phyloP scores from a whole-genome alignment of 1,284 basidiomycete species.

The Sporisorium exsertum region DNA sequence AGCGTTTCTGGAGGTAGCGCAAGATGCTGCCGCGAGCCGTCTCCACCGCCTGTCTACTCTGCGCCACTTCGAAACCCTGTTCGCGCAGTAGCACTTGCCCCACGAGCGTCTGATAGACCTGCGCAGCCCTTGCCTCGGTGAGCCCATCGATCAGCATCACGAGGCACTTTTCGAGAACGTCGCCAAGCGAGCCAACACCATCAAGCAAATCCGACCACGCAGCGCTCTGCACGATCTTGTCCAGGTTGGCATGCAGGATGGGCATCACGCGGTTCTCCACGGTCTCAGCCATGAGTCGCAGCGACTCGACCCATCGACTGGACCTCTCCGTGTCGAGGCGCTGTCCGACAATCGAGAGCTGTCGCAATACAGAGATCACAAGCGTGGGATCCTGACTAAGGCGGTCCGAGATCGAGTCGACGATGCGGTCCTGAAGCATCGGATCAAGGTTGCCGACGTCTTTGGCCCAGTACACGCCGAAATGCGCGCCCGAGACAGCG shows the following conservation, averaged over 20 bases:
- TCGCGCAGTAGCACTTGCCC: slow-evolving; percentile 61
- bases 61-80: slow-evolving; percentile 39
- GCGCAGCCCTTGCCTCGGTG: slow-evolving; percentile 50
- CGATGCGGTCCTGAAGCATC: slow-evolving; percentile 46
- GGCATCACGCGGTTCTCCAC: slow-evolving; percentile 50
- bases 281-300: slow-evolving; percentile 59
- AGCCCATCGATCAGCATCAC: slow-evolving; percentile 61
- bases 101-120: slow-evolving; percentile 56
- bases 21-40: slow-evolving; percentile 53
- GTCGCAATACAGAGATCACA: slow-evolving; percentile 42
- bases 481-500: slow-evolving; percentile 53
- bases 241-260: slow-evolving; percentile 45
- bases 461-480: slow-evolving; percentile 62
- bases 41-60: slow-evolving; percentile 45
- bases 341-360: slow-evolving; percentile 52
- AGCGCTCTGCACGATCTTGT: slow-evolving; percentile 44
- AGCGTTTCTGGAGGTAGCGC: slow-evolving; percentile 70
- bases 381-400: slow-evolving; percentile 31
- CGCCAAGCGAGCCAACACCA: slow-evolving; percentile 54
- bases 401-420: slow-evolving; percentile 35
- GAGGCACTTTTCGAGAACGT: slow-evolving; percentile 58
- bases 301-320: slow-evolving; percentile 57
- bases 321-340: slow-evolving; percentile 55
- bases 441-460: slow-evolving; percentile 61
- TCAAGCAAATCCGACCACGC: slow-evolving; percentile 57